These are phyloP conservation scores for Psilocybe mexicana DNA, from an alignment of 1,284 basidiomycete genomes.

Conservation along the genomic window DNA sequence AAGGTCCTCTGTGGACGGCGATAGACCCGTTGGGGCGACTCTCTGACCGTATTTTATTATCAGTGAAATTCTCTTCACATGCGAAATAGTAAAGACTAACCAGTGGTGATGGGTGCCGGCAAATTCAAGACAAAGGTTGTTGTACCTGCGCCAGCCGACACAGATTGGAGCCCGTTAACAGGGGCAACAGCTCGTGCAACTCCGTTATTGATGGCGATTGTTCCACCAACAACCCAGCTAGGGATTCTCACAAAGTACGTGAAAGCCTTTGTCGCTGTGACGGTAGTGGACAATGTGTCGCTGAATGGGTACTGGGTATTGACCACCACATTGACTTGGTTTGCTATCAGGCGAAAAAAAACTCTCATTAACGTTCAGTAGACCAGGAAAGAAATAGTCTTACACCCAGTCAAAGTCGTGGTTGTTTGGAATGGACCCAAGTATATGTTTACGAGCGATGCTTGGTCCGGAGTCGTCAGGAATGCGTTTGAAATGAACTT, in stretches of 20 bases:
- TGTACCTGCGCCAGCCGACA: constrained; percentile 43
- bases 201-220: constrained; percentile 48
- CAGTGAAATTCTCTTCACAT: neutral
- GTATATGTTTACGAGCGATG: constrained; percentile 54
- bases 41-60: constrained; percentile 32
- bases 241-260: constrained; percentile 58
- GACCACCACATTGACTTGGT: constrained; percentile 47
- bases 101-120: constrained; percentile 49
- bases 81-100: constrained; percentile 25
- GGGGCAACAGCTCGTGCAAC: constrained; percentile 38
- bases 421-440: constrained; percentile 53
- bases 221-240: constrained; percentile 52
- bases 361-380: neutral
- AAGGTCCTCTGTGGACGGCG: constrained; percentile 55
- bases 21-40: constrained; percentile 52
- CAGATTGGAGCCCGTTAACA: constrained; percentile 48
- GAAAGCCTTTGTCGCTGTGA: constrained; percentile 49
- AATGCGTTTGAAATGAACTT: constrained; percentile 64
- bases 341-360: constrained; percentile 31
- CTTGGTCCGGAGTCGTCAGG: constrained; percentile 47
- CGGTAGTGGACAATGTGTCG: constrained; percentile 50
- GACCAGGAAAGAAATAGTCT: constrained; percentile 4
- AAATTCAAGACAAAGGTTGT: constrained; percentile 48
- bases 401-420: constrained; percentile 45
- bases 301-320: constrained; percentile 61